Percentiles rank a stretch among this genome's conserved stretches.
Conservation (phyloP, 1,139 yeast genomes). For the Wickerhamomyces sp. region DNA sequence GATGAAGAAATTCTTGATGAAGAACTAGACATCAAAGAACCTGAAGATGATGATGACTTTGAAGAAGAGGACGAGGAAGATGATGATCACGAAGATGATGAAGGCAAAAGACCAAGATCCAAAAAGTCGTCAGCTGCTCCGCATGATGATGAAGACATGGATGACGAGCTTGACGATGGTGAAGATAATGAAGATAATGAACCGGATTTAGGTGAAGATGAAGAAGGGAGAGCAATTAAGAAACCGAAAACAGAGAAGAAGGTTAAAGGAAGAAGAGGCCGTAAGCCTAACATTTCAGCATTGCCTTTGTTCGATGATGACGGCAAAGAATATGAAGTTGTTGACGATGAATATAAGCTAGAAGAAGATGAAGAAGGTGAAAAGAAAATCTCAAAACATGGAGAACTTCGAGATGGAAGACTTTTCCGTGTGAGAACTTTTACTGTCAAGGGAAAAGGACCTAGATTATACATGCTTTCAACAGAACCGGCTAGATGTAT, state of each 20-base stretch:
- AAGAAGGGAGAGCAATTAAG: slow-evolving; percentile 10
- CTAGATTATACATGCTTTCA: slow-evolving; percentile 77
- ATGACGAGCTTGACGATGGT: slow-evolving; percentile 6
- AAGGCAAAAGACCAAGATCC: slow-evolving; percentile 5
- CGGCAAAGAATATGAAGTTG: slow-evolving; percentile 47
- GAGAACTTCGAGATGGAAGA: slow-evolving; percentile 72
- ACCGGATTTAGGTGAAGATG: slow-evolving; percentile 10
- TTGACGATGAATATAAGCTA: slow-evolving; percentile 78
- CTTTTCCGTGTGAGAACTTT: slow-evolving; percentile 78
- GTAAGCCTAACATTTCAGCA: slow-evolving; percentile 22
- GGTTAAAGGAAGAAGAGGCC: slow-evolving; percentile 21
- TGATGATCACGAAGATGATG: slow-evolving; percentile 6
- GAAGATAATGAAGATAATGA: slow-evolving; percentile 7
- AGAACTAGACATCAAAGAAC: slow-evolving; percentile 8
- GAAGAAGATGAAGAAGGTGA: slow-evolving; percentile 81
- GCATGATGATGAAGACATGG: slow-evolving; percentile 13
- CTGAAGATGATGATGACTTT: slow-evolving; percentile 10
- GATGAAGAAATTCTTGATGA: not conserved
- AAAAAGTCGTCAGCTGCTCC: slow-evolving; percentile 2
- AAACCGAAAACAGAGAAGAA: slow-evolving; percentile 6
- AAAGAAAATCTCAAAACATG: slow-evolving; percentile 63
- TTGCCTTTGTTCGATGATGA: slow-evolving; percentile 32
- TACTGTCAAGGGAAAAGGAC: slow-evolving; percentile 70
- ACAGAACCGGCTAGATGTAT: slow-evolving; percentile 95
- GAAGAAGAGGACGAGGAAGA: slow-evolving; percentile 6